Conservation (phyloP, 768 basidiomycete species). For the Pulveroboletus sp. region DNA sequence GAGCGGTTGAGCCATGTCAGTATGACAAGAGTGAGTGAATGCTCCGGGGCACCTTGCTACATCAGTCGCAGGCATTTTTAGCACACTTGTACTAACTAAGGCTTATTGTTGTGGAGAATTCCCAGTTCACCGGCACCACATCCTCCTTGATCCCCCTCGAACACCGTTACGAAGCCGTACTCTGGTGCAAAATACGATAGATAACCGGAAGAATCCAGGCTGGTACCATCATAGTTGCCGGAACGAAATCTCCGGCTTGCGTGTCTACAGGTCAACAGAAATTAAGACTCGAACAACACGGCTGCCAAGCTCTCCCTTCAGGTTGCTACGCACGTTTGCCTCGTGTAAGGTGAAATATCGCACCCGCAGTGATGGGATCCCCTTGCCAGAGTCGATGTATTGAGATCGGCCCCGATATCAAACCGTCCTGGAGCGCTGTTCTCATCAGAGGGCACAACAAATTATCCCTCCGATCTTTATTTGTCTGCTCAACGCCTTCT, state of each 20-base stretch:
- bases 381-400: slow-evolving; percentile 1
- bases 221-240: slow-evolving; percentile 8
- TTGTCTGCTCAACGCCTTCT: neutral
- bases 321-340: slow-evolving; percentile 2
- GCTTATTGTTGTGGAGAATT: slow-evolving; percentile 17
- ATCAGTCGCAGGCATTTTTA: slow-evolving; percentile 7
- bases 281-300: neutral
- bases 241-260: neutral
- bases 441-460: neutral
- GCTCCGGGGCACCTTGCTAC: slow-evolving; percentile 7
- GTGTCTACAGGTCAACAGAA: neutral
- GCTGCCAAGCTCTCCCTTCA: slow-evolving; percentile 3
- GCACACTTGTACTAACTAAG: slow-evolving; percentile 3
- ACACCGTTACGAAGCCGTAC: slow-evolving; percentile 11
- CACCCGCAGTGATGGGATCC: neutral
- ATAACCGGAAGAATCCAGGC: slow-evolving; percentile 13
- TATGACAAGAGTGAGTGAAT: neutral
- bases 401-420: slow-evolving; percentile 1
- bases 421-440: neutral
- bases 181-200: slow-evolving; percentile 1
- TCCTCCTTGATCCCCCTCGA: slow-evolving; percentile 7
- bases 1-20: neutral
- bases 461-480: neutral
- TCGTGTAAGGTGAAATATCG: slow-evolving; percentile 8
- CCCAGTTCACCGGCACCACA: slow-evolving; percentile 16